These are phyloP conservation scores for Cercospora beticola DNA, from an alignment of 2,329 filamentous ascomycete species.

Conservation along the genomic window DNA sequence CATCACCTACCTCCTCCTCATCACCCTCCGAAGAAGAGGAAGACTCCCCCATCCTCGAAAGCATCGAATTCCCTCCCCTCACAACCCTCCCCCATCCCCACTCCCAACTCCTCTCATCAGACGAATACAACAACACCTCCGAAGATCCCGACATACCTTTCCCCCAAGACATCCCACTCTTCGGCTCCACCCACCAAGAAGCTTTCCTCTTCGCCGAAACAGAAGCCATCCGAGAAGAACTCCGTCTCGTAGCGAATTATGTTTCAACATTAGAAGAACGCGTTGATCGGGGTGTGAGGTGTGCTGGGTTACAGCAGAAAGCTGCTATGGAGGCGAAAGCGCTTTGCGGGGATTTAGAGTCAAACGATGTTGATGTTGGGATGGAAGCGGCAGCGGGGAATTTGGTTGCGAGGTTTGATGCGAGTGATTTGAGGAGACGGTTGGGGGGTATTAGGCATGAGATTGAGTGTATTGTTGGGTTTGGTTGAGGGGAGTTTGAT, in stretches of 20 bases:
- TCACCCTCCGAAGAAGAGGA: background rate
- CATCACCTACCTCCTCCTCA: background rate
- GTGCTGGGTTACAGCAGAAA: background rate
- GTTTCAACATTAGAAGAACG: conserved; percentile 16
- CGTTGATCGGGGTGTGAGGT: background rate
- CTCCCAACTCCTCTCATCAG: background rate
- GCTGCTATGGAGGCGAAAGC: background rate
- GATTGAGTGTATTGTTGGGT: conserved; percentile 16
- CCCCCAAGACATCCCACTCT: background rate
- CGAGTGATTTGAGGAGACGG: conserved; percentile 12
- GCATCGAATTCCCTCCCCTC: background rate
- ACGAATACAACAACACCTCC: background rate
- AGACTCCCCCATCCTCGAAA: background rate
- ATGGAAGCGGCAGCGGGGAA: background rate
- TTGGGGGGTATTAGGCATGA: conserved; percentile 12
- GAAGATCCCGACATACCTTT: background rate
- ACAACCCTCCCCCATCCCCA: background rate
- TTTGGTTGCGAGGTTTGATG: conserved; percentile 11
- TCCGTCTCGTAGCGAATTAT: conserved; percentile 16
- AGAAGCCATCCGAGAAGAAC: conserved; percentile 18
- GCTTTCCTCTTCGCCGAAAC: conserved; percentile 16
- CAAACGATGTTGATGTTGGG: background rate
- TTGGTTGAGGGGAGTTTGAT: background rate
- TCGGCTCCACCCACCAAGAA: background rate
- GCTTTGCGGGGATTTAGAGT: background rate